Conservation (phyloP, 345 rosid genomes). For the Psidium guajava region DNA sequence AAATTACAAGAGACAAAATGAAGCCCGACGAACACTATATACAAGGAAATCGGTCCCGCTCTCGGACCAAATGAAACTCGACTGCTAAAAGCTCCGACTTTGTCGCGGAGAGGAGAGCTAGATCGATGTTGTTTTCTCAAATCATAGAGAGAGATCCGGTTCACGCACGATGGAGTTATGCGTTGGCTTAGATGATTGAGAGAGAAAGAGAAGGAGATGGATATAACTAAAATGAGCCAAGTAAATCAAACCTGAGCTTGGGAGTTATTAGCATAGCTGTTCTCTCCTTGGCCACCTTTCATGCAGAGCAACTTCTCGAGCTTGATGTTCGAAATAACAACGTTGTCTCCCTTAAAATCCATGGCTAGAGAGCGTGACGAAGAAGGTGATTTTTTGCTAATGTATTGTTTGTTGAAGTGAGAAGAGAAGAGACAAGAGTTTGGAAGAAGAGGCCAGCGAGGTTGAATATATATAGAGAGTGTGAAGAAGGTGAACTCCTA, state of each 20-base stretch:
- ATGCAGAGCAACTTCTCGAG: conserved; percentile 84
- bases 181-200: background rate
- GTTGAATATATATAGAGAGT: background rate
- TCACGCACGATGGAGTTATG: background rate
- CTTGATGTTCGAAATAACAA: conserved; percentile 50
- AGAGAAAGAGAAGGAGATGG: background rate
- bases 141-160: background rate
- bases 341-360: conserved; percentile 45
- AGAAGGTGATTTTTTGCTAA: background rate
- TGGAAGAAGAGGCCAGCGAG: background rate
- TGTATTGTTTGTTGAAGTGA: background rate
- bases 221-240: background rate
- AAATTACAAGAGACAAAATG: background rate
- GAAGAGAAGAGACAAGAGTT: background rate
- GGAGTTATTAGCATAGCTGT: conserved; percentile 90
- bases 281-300: conserved; percentile 94
- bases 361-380: conserved; percentile 6
- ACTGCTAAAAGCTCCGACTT: background rate
- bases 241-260: conserved; percentile 69
- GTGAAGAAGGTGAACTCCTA: background rate
- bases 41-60: background rate
- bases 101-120: background rate
- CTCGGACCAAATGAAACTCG: background rate
- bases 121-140: background rate
- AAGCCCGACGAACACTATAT: background rate